Base-by-base conservation (phyloP, 345 rosid genomes). In the Sonneratia alba region DNA sequence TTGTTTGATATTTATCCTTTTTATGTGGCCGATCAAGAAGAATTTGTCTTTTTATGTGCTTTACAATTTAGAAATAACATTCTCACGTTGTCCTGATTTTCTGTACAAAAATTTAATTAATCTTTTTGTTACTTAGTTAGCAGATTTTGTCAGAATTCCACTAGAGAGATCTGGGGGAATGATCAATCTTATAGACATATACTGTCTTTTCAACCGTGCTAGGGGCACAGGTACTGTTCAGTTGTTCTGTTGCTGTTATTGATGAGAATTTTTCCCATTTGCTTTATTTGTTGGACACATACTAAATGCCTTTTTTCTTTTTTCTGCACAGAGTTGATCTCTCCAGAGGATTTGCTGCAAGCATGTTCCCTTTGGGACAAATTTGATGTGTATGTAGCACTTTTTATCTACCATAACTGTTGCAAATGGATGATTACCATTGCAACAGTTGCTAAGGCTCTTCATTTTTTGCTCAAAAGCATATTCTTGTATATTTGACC, bases 341-440 rank as follows among this genome's bases (percentile, higher is more conserved):
- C 99, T 22, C 99, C 99, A 14, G 98, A 95, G 71, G 99, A 95
- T 83, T 78, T 95, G 87, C 76, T 84, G 82, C 92, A 83, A 86
- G 99, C 99, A 42, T 88, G 99, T 81, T 86, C 88, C 72, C 87
- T 95, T 68, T 92, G 99, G 98, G 92, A 87, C 83, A 92, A 90
- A 75, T 92, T 92, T 82, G 94, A 92, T 81, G 98, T 88, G 99
- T 92, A 89, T 22, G 74, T 62, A 71, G 62, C 37, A 45, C 3
- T 47, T 11, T 40, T 40, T 8, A 40, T 40, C 8, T 40, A 8
- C 8, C 8, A 8, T 40, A 8, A 40, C 43, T 40, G 4, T 40
- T 40, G 43, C 43, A 40, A 40, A 40, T 40, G 43, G 40, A 40
- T 32, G 18, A 32, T 42, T 64, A 36, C 21, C 47, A 45, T 45